These are phyloP conservation scores for Colletotrichum zoysiae DNA, from an alignment of 2,329 filamentous ascomycete genomes.

Conservation along the genomic window DNA sequence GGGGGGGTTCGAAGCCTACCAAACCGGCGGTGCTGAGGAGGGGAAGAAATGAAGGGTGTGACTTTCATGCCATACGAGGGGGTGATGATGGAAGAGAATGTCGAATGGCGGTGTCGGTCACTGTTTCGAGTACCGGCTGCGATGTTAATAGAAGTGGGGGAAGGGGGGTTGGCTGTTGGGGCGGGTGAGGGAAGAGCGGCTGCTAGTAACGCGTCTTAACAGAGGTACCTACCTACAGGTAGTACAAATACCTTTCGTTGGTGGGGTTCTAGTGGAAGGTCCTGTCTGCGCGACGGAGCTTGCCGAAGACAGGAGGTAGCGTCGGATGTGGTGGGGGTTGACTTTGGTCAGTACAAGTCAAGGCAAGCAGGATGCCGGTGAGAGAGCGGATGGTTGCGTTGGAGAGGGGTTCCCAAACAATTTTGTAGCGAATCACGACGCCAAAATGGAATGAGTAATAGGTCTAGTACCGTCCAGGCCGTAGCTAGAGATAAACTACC, in stretches of 20 bases:
- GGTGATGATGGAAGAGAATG: background rate
- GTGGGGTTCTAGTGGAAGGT: background rate
- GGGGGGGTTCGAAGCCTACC: background rate
- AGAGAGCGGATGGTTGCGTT: background rate
- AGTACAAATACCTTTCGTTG: background rate
- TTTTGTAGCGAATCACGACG: background rate
- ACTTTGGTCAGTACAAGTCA: background rate
- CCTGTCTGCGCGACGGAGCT: background rate
- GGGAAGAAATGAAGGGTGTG: background rate
- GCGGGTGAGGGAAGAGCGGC: background rate
- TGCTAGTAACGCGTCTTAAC: slow-evolving; percentile 2
- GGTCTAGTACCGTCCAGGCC: background rate
- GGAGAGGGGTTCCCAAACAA: background rate
- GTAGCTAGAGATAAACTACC: background rate
- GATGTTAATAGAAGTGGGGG: slow-evolving; percentile 4
- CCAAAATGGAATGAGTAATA: background rate
- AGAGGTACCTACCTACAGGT: background rate
- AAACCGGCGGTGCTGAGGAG: background rate
- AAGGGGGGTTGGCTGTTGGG: slow-evolving; percentile 16
- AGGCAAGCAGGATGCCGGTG: background rate
- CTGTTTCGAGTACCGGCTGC: background rate
- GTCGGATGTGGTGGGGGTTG: slow-evolving; percentile 3
- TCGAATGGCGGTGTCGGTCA: background rate
- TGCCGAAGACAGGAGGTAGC: background rate
- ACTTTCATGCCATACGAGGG: background rate